phyloP scores from a whole-genome alignment of 768 basidiomycete species.

The Hericium alpestre region DNA sequence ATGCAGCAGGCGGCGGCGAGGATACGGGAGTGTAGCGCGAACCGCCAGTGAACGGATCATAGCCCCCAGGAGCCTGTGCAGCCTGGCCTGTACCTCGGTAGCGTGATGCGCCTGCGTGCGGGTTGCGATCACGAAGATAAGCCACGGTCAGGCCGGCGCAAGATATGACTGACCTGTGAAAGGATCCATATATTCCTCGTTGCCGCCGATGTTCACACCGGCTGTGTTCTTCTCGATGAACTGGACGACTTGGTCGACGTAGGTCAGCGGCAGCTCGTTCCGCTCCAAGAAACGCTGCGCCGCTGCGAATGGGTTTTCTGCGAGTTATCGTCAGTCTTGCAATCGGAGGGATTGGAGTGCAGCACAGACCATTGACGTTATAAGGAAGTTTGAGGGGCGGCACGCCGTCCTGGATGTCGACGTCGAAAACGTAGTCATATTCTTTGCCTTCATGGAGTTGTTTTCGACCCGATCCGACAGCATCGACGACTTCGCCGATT shows the following conservation, averaged over 20 bases:
- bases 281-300: constrained; percentile 80
- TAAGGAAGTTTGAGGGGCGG: constrained; percentile 92
- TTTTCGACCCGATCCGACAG: constrained; percentile 80
- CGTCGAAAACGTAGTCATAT: constrained; percentile 99
- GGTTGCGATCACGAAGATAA: neutral
- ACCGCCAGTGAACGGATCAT: constrained; percentile 67
- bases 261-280: constrained; percentile 74
- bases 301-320: constrained; percentile 85
- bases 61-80: constrained; percentile 25
- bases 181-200: constrained; percentile 70
- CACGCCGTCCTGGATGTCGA: constrained; percentile 87
- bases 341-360: neutral
- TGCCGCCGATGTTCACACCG: constrained; percentile 59
- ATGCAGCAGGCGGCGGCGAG: constrained; percentile 21
- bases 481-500: constrained; percentile 92
- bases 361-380: constrained; percentile 63
- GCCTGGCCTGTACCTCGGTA: constrained; percentile 21
- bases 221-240: constrained; percentile 91
- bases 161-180: constrained; percentile 57
- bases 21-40: constrained; percentile 39
- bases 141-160: neutral
- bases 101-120: constrained; percentile 22
- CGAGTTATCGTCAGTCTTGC: neutral
- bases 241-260: constrained; percentile 81
- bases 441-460: constrained; percentile 90